Evolutionary conservation across 495 filamentous ascomycete genomes (phyloP).

Genomic region (Rhizodiscina lignyota): DNA sequence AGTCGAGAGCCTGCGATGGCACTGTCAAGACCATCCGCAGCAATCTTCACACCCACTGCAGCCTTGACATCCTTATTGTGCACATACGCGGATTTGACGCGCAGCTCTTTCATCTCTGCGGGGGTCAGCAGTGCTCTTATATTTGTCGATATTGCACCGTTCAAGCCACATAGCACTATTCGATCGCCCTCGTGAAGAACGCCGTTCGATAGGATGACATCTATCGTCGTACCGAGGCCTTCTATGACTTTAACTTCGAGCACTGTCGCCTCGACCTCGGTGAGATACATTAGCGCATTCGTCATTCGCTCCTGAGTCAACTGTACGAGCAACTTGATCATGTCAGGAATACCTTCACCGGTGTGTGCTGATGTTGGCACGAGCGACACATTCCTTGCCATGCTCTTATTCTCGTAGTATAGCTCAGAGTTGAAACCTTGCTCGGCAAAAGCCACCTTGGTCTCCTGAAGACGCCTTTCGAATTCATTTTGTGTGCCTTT

Average conservation of each 20-base stretch:
- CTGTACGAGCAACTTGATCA: constrained; percentile 87
- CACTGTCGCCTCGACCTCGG: constrained; percentile 93
- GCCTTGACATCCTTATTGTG: constrained; percentile 99
- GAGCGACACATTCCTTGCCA: constrained; percentile 82
- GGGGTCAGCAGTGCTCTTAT: constrained; percentile 95
- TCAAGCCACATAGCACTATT: constrained; percentile 86
- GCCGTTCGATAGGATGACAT: constrained; percentile 94
- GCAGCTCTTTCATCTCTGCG: constrained; percentile 82
- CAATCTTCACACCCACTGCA: constrained; percentile 95
- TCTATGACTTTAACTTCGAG: constrained; percentile 99
- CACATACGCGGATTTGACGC: constrained; percentile 86
- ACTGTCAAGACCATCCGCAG: constrained; percentile 85
- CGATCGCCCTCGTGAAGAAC: constrained; percentile 87
- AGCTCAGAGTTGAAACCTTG: constrained; percentile 96
- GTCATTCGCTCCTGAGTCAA: constrained; percentile 97
- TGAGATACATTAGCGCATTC: constrained; percentile 92
- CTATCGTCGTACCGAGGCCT: constrained; percentile 95
- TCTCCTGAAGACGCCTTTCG: constrained; percentile 72
- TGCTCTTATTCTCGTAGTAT: constrained; percentile 94
- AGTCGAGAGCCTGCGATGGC: constrained; percentile 95
- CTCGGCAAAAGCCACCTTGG: constrained; percentile 85
- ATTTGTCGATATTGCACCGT: constrained; percentile 85
- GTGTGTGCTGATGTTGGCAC: constrained; percentile 96
- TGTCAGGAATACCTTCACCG: constrained; percentile 96
- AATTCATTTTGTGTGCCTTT: constrained; percentile 94